Conservation (phyloP, 2,329 filamentous ascomycete species). For the Pezicula neosporulosa region DNA sequence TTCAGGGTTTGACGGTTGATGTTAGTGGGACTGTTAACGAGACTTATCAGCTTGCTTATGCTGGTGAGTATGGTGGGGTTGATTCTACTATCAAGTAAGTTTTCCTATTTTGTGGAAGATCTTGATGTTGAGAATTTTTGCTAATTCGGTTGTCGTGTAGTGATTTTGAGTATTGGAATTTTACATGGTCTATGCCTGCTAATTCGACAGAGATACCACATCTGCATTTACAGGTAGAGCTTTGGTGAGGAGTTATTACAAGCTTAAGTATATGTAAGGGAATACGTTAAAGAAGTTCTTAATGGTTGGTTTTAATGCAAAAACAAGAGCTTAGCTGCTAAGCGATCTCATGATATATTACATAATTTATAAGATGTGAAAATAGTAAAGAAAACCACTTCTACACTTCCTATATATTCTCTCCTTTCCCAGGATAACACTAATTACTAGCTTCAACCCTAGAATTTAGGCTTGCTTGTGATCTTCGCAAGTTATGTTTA, state of each 20-base stretch:
- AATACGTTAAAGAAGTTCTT: too few relatives aligned
- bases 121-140: not conserved
- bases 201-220: slow-evolving; percentile 21
- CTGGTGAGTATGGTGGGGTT: slow-evolving; percentile 28
- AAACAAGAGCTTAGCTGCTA: too few relatives aligned
- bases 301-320: too few relatives aligned
- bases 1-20: slow-evolving; percentile 43
- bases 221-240: slow-evolving; percentile 13
- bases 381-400: too few relatives aligned
- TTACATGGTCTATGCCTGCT: slow-evolving; percentile 37
- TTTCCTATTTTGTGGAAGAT: not conserved
- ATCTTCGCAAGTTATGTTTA: too few relatives aligned
- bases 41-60: slow-evolving; percentile 14
- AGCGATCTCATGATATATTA: too few relatives aligned
- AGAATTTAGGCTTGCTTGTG: too few relatives aligned
- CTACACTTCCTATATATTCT: too few relatives aligned
- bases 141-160: not conserved
- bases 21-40: slow-evolving; percentile 29
- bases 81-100: slow-evolving; percentile 34
- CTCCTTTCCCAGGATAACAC: too few relatives aligned
- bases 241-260: slow-evolving; percentile 5
- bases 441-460: too few relatives aligned
- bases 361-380: too few relatives aligned
- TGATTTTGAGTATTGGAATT: slow-evolving; percentile 45
- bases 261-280: too few relatives aligned